These are phyloP conservation scores for Bipolaris cookei DNA, from an alignment of 2,329 filamentous ascomycete species.

Conservation along the genomic window DNA sequence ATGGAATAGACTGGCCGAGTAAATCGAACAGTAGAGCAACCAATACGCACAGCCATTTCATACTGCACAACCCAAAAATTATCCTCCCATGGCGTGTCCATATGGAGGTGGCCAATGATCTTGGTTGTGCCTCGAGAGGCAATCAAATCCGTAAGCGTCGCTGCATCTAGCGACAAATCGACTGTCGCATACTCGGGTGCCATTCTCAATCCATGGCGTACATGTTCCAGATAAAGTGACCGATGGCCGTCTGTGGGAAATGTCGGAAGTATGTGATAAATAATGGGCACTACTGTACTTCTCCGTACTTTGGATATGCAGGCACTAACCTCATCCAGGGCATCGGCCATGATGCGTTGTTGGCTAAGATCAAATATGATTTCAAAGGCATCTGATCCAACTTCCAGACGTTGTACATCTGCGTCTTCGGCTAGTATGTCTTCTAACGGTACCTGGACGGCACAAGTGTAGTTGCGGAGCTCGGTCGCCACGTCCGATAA, in stretches of 20 bases:
- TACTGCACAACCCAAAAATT: conserved; percentile 64
- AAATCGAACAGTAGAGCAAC: conserved; percentile 68
- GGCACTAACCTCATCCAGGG: conserved; percentile 59
- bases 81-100: conserved; percentile 62
- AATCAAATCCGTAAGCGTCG: conserved; percentile 59
- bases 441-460: conserved; percentile 66
- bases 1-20: conserved; percentile 62
- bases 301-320: conserved; percentile 66
- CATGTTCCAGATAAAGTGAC: conserved; percentile 61
- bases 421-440: conserved; percentile 61
- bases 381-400: conserved; percentile 72
- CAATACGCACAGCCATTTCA: conserved; percentile 61
- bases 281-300: conserved; percentile 62
- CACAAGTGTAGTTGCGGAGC: conserved; percentile 69
- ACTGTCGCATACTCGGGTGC: conserved; percentile 66
- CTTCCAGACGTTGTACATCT: conserved; percentile 69
- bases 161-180: conserved; percentile 64
- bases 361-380: conserved; percentile 57
- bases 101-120: conserved; percentile 64
- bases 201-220: conserved; percentile 66
- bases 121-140: conserved; percentile 62
- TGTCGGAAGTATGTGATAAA: conserved; percentile 47
- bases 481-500: conserved; percentile 67
- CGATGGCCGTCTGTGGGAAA: conserved; percentile 36
- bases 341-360: conserved; percentile 16